Base-by-base conservation (phyloP, 495 filamentous ascomycete genomes). In the Aspergillus coremiiformis region DNA sequence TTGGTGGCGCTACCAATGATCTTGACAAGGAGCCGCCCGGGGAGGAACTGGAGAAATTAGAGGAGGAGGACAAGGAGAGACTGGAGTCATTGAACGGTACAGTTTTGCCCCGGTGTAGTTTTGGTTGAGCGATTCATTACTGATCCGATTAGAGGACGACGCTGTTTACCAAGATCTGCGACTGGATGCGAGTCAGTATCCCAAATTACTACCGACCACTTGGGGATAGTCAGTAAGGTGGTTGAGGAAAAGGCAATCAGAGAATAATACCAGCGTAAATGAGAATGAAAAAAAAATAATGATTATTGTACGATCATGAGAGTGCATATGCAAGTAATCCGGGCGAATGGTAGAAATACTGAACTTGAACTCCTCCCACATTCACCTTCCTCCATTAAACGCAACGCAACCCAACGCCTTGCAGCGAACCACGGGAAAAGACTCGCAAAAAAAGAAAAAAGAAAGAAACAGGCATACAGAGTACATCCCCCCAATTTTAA, bases 1-100 rank as follows among this genome's bases (percentile, higher is more conserved):
- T 95, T 54, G 91, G 92, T 19, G 84, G 90, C 58, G 79, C 78
- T 1, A 73, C 80, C 1, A 79, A 79, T 6, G 62, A 66, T 1
- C 61, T 87, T 26, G 73, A 75, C 8, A 87, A 84, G 58, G 86
- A 85, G 51, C 73, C 79, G 54, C 75, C 76, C 9, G 71, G 69
- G 32, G 82, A 87, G 51, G 76, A 81, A 20, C 86, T 85, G 11
- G 62, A 82, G 61, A 79, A 79, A 64, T 60, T 86, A 35, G 76
- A 83, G 52, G 74, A 76, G 53, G 80, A 85, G 64, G 84, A 86
- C 60, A 77, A 85, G 53, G 63, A 78, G 7, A 73, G 83, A 5
- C 64, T 84, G 17, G 56, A 83, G 60, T 61, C 79, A 48, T 63
- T 85, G 14, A 60, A 75, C 51, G 80, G 77, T 79, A 66, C 56